Conservation (phyloP, 2,329 filamentous ascomycete genomes). For the Didymellaceae sp. region DNA sequence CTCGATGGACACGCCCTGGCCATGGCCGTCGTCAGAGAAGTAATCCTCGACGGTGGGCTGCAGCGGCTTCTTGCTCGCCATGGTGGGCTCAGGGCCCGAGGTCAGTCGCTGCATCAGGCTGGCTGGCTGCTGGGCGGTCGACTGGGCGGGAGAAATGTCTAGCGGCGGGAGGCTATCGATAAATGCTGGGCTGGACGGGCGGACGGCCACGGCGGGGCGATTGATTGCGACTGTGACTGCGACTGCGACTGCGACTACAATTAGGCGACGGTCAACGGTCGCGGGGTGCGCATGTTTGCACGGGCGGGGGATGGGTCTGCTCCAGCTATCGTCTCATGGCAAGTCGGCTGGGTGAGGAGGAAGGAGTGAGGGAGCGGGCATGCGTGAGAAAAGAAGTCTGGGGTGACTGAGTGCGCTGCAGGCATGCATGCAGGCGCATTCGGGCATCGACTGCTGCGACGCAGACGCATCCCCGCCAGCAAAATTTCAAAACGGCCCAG, state of each 20-base stretch:
- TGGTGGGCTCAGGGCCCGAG: slow-evolving; percentile 10
- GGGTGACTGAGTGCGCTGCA: slow-evolving; percentile 20
- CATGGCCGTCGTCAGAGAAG: slow-evolving; percentile 48
- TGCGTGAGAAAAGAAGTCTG: slow-evolving; percentile 15
- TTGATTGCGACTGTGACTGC: slow-evolving; percentile 11
- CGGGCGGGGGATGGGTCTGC: not conserved
- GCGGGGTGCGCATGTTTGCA: slow-evolving; percentile 19
- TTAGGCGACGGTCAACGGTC: slow-evolving; percentile 26
- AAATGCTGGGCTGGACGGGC: slow-evolving; percentile 24
- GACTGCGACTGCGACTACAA: slow-evolving; percentile 14
- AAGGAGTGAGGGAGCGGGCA: slow-evolving; percentile 6
- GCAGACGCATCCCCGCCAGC: slow-evolving; percentile 27
- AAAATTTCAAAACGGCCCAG: slow-evolving; percentile 35
- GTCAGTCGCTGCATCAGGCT: slow-evolving; percentile 11
- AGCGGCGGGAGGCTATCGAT: slow-evolving; percentile 33
- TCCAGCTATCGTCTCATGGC: slow-evolving; percentile 24
- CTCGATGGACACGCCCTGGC: slow-evolving; percentile 32
- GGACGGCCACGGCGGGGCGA: slow-evolving; percentile 7
- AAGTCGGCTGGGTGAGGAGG: slow-evolving; percentile 6
- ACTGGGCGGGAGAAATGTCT: slow-evolving; percentile 20
- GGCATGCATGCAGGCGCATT: slow-evolving; percentile 29
- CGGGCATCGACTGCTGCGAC: slow-evolving; percentile 30
- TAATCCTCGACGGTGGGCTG: slow-evolving; percentile 49
- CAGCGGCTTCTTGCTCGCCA: slow-evolving; percentile 29
- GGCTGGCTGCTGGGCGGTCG: slow-evolving; percentile 11